Conservation (phyloP, 352 stramenopile genomes). For the Phytophthora cactorum region DNA sequence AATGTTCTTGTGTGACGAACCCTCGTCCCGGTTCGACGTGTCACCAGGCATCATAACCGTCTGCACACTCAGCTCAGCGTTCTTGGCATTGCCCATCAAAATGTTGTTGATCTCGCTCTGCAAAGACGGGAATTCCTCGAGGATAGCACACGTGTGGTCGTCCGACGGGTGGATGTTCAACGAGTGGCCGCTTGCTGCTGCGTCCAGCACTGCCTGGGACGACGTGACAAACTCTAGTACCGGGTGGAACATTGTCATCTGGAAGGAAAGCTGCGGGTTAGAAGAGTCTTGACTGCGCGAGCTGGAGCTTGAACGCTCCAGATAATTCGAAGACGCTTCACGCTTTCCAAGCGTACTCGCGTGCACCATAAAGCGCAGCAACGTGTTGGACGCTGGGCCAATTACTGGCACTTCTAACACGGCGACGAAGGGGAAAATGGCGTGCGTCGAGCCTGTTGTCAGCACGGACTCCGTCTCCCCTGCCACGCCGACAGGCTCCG, state of each 20-base stretch:
- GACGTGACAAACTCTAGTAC: conserved; percentile 88
- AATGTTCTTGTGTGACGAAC: conserved; percentile 85
- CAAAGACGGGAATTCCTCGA: conserved; percentile 72
- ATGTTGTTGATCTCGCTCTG: conserved; percentile 76
- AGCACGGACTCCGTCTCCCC: conserved; percentile 72
- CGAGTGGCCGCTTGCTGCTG: conserved; percentile 77
- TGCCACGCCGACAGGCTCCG: conserved; percentile 71
- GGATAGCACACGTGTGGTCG: conserved; percentile 75
- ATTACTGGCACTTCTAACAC: conserved; percentile 86
- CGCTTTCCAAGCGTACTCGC: conserved; percentile 78
- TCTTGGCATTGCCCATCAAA: conserved; percentile 73
- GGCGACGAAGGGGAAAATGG: conserved; percentile 86
- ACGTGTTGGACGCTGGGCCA: conserved; percentile 78
- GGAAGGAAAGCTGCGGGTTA: conserved; percentile 65
- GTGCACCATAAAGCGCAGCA: conserved; percentile 89
- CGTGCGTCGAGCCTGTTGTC: conserved; percentile 57
- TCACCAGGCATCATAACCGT: conserved; percentile 90
- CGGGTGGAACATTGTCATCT: conserved; percentile 90
- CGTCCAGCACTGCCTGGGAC: conserved; percentile 84
- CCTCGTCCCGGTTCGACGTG: conserved; percentile 70
- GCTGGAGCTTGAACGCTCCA: conserved; percentile 54
- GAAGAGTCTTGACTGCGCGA: conserved; percentile 47
- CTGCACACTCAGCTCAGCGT: conserved; percentile 85
- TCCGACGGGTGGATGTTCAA: conserved; percentile 82
- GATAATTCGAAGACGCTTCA: conserved; percentile 49